Base-by-base conservation (phyloP, 148 eudicot species). In the Camellia lanceoleosa region DNA sequence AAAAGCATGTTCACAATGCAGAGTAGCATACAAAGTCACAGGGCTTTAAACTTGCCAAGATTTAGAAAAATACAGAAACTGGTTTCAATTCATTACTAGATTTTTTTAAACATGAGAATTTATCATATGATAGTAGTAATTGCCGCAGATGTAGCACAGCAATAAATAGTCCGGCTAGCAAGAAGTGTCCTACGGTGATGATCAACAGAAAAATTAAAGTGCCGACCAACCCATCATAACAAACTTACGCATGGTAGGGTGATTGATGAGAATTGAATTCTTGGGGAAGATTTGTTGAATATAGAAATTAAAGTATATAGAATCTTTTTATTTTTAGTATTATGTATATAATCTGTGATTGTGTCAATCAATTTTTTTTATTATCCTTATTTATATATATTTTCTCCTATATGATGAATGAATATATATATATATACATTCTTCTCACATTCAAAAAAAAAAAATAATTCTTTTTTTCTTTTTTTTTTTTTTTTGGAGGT, bases 181-280 rank as follows among this genome's bases (percentile, higher is more conserved):
- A 67, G 19, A 38, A 78, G 15, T 73, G 6, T 14, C 44, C 62
- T 52, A 30, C 43, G 23, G 54, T 19, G 9, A 56, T 47, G 38
- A 8, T 1, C 16, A 42, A n/a, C 14, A 30, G 69, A 75, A 52
- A 47, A 69, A 38, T 6, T 54, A 6, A 19, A 68, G 77, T 6
- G 15, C 64, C 0, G 15, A 78, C 6, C 72, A 41, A 10, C 38
- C 63, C 51, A 41, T 72, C 43, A 68, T 60, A 61, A 67, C 38
- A 62, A 23, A 65, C 87, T 89, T 84, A 91, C 90, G 54, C 89
- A 67, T 83, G 81, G 83, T 78, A 90, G 73, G 95, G 95, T 59
- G 95, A 91, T 77, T 79, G 84, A 79, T 70, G 54, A 76, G 75
- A 85, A 71, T 78, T 83, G 54, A 55, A 58, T 69, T 68, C 71